Percentiles rank a stretch among this genome's conserved stretches.
phyloP scores from a whole-genome alignment of 2,329 filamentous ascomycete species.

The Aspergillus luchuensis region DNA sequence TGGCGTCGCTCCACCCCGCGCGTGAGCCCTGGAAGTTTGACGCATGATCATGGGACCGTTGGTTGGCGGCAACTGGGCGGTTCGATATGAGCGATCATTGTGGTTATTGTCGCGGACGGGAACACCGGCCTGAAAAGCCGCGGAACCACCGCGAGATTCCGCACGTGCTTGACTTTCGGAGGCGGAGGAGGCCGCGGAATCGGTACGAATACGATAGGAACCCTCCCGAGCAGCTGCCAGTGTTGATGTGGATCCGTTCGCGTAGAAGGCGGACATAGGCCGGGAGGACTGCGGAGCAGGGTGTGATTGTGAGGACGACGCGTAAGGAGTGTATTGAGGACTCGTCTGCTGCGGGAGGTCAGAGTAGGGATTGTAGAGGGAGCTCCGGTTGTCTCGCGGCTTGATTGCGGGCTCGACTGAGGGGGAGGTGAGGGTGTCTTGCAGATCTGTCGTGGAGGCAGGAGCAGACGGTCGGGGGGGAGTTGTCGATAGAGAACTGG shows the following conservation, averaged over 20 bases:
- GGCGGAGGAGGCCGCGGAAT: constrained; percentile 60
- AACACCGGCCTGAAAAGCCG: constrained; percentile 61
- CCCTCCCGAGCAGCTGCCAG: constrained; percentile 42
- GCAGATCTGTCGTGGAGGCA: constrained; percentile 22
- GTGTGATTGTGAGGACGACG: constrained; percentile 42
- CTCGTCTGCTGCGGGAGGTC: constrained; percentile 46
- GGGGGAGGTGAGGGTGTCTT: constrained; percentile 20
- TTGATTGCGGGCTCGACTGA: constrained; percentile 25
- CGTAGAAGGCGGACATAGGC: constrained; percentile 53
- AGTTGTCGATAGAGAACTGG: constrained; percentile 27
- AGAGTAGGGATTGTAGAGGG: constrained; percentile 48
- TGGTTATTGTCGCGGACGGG: constrained; percentile 70
- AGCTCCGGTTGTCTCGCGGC: constrained; percentile 44
- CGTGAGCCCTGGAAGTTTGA: constrained; percentile 72
- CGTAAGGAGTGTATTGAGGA: constrained; percentile 48
- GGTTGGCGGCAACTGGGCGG: constrained; percentile 57
- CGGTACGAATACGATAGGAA: constrained; percentile 59
- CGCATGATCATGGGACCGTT: constrained; percentile 71
- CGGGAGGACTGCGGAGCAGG: constrained; percentile 42
- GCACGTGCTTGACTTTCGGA: constrained; percentile 59
- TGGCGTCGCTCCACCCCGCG: constrained; percentile 44
- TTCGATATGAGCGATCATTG: constrained; percentile 68
- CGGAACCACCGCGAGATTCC: constrained; percentile 64
- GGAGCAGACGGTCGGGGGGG: constrained; percentile 20
- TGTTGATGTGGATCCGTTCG: constrained; percentile 46